Percentiles rank a stretch among this genome's conserved stretches.
Conservation (phyloP, 202 grass and related monocot species). For the Eragrostis tef region DNA sequence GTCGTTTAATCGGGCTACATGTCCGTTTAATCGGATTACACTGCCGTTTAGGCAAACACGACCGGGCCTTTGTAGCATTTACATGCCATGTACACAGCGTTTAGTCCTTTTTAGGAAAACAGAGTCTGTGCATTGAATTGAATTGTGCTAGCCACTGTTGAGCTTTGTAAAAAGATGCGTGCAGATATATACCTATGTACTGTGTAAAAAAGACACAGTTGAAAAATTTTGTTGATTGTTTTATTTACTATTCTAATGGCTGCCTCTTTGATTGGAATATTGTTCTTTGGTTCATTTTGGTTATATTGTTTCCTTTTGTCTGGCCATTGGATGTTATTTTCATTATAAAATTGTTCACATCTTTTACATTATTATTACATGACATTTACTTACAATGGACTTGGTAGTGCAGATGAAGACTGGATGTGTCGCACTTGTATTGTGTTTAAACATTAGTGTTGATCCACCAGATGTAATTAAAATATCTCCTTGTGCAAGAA, state of each 20-base stretch:
- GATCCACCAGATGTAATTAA: conserved; percentile 98
- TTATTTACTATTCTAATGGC: background rate
- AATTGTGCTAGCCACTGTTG: background rate
- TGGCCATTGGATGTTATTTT: background rate
- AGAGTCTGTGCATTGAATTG: background rate
- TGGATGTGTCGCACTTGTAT: conserved; percentile 90
- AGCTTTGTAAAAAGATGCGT: conserved; percentile 19
- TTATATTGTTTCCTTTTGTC: background rate
- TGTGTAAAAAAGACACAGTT: background rate
- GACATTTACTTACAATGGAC: conserved; percentile 44
- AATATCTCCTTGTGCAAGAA: conserved; percentile 96
- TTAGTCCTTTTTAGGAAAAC: background rate
- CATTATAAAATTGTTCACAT: conserved; percentile 25
- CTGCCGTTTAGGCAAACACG: background rate
- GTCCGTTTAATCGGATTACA: background rate
- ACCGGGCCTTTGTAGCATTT: background rate
- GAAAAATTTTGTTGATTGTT: background rate
- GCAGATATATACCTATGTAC: conserved; percentile 4
- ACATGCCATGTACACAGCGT: background rate
- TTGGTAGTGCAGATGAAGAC: conserved; percentile 96
- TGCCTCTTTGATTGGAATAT: conserved; percentile 6
- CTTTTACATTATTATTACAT: conserved; percentile 12
- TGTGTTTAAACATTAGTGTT: conserved; percentile 99
- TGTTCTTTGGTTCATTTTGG: background rate
- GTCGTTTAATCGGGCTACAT: background rate